These are phyloP conservation scores for Mentha longifolia DNA, from an alignment of 257 asterid genomes.

Conservation along the genomic window DNA sequence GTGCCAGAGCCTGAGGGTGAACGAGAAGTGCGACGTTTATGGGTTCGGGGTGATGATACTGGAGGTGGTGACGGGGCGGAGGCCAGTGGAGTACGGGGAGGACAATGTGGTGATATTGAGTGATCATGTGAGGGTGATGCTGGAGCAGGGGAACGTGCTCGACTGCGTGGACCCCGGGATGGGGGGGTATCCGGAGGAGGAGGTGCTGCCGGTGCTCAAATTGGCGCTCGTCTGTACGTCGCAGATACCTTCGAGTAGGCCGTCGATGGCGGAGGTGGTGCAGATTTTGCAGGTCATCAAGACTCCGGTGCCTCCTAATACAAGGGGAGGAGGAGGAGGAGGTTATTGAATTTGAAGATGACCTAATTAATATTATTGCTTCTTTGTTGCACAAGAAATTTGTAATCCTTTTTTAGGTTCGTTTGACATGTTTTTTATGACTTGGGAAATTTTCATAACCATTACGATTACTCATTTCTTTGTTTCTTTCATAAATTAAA, in stretches of 20 bases:
- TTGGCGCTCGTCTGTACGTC: constrained; percentile 92
- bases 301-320: constrained; percentile 63
- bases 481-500: no score
- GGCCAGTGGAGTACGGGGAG: constrained; percentile 86
- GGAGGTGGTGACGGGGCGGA: constrained; percentile 76
- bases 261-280: constrained; percentile 97
- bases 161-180: constrained; percentile 76
- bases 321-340: constrained; percentile 20
- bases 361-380: no score
- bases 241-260: constrained; percentile 94
- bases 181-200: constrained; percentile 80
- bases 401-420: no score
- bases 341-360: background rate
- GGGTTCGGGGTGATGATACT: constrained; percentile 91
- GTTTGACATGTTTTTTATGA: background rate
- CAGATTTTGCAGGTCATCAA: constrained; percentile 88
- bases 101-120: constrained; percentile 77
- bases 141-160: constrained; percentile 77
- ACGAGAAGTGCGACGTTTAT: constrained; percentile 86
- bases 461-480: no score
- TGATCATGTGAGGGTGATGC: constrained; percentile 76
- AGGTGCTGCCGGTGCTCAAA: constrained; percentile 79
- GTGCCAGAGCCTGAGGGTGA: constrained; percentile 86
- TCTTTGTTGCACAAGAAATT: background rate
- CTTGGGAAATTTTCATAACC: background rate